Percentiles rank a stretch among this genome's conserved stretches.
phyloP scores from a whole-genome alignment of 306 rosid species.

The Fagus crenata region DNA sequence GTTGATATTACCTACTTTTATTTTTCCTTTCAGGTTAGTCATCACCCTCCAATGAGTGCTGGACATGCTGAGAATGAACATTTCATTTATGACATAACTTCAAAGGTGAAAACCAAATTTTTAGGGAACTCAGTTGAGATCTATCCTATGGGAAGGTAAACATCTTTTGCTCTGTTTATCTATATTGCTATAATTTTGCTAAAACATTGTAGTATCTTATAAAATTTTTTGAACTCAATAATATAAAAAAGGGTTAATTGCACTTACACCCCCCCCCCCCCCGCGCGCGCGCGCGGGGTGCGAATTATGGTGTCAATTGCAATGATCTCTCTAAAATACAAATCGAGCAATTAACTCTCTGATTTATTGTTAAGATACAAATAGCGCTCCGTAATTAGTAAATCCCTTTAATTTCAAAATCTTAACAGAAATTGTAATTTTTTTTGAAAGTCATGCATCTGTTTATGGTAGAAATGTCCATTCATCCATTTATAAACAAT shows the following conservation, averaged over 20 bases:
- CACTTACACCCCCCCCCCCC: too few relatives aligned
- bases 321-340: too few relatives aligned
- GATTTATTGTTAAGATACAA: too few relatives aligned
- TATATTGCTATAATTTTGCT: constrained; percentile 1
- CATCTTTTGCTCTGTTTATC: constrained; percentile 9
- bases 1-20: constrained; percentile 27
- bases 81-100: constrained; percentile 80
- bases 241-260: background rate
- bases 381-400: too few relatives aligned
- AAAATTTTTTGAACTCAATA: constrained; percentile 15
- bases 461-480: too few relatives aligned
- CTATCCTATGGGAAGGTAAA: constrained; percentile 93
- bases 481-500: too few relatives aligned
- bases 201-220: background rate
- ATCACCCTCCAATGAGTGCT: constrained; percentile 98
- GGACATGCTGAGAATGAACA: constrained; percentile 95
- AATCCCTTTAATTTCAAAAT: too few relatives aligned
- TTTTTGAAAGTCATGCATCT: too few relatives aligned
- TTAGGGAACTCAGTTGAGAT: constrained; percentile 83
- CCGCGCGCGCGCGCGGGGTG: too few relatives aligned
- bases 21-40: constrained; percentile 68
- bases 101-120: constrained; percentile 93
- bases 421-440: too few relatives aligned
- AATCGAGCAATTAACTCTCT: too few relatives aligned
- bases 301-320: too few relatives aligned